Conservation (phyloP, 2,329 filamentous ascomycete species). For the Harringtonia aguacate region DNA sequence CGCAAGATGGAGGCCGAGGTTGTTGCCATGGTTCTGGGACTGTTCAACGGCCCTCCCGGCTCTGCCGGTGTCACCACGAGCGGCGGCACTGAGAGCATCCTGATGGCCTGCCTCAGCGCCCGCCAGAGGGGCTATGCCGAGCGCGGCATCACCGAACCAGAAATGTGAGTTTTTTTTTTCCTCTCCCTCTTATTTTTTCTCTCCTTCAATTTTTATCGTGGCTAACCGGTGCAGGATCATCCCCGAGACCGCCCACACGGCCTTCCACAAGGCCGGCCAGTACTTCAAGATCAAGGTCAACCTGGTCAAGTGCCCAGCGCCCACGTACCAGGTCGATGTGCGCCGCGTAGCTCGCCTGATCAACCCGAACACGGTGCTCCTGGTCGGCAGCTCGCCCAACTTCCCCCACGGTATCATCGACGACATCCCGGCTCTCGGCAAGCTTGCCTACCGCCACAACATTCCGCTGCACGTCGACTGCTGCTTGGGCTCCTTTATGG, state of each 20-base stretch:
- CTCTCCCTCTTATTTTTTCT: background rate
- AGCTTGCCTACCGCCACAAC: slow-evolving; percentile 66
- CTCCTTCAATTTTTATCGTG: background rate
- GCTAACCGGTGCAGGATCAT: slow-evolving; percentile 56
- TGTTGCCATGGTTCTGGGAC: slow-evolving; percentile 81
- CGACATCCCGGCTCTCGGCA: slow-evolving; percentile 77
- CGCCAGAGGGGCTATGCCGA: slow-evolving; percentile 81
- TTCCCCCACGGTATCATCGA: slow-evolving; percentile 98
- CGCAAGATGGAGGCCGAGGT: slow-evolving; percentile 99
- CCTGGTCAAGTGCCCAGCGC: slow-evolving; percentile 75
- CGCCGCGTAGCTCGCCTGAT: slow-evolving; percentile 70
- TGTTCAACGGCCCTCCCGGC: slow-evolving; percentile 83
- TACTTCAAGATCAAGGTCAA: slow-evolving; percentile 98
- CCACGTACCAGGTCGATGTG: slow-evolving; percentile 74
- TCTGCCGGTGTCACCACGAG: slow-evolving; percentile 83
- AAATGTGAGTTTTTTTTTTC: slow-evolving; percentile 56
- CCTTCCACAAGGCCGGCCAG: slow-evolving; percentile 86
- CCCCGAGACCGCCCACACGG: slow-evolving; percentile 87
- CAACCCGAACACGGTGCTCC: slow-evolving; percentile 86
- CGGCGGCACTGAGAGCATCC: slow-evolving; percentile 90
- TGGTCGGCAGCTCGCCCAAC: slow-evolving; percentile 93
- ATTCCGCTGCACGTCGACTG: slow-evolving; percentile 94
- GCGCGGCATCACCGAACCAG: slow-evolving; percentile 79
- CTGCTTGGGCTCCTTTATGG: slow-evolving; percentile 90
- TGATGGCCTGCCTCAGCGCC: slow-evolving; percentile 88